Evolutionary conservation across 2,329 filamentous ascomycete species (phyloP), one percentile per base, ranked within the genome.

Genomic region (Diaporthe velutina): DNA sequence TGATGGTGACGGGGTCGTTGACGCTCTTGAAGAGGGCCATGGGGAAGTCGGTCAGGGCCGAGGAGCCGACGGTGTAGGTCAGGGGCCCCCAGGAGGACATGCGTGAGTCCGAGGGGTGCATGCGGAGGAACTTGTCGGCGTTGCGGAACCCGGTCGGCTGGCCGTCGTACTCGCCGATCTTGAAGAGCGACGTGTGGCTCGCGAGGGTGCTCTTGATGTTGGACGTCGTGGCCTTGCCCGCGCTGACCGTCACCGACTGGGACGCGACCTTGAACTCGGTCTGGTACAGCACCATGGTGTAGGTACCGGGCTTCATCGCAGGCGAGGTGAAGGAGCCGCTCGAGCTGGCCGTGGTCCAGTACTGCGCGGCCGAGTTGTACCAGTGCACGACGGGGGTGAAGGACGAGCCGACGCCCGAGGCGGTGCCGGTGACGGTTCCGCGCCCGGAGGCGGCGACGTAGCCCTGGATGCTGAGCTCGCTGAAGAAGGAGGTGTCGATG

Each of bases 81-180:
- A 87, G 78, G 0, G 90, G 86, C 0, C 85, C 87, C 92, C 92
- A 93, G 73, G 84, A 85, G 35, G 85, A 82, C 91, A 93, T 93
- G 78, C 92, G 89, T 52, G 83, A 83, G 82, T 93, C 92, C 5
- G 89, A 90, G 4, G 92, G 92, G 80, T 94, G 92, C 92, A 93
- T 93, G 70, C 90, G 88, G 19, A 91, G 86, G 80, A 92, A 89
- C 79, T 92, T 92, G 72, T 88, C 91, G 19, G 91, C 91, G 79
- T 94, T 93, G 77, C 88, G 88, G 85, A 94, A 92, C 22, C 90
- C 91, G 9, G 85, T 89, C 28, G 90, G 90, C 81, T 90, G 86
- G 61, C 92, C 91, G 78, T 94, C 92, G 84, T 90, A 92, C 30
- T 90, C 87, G 35, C 92, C 92, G 66, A 93, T 92, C 78, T 89